Evolutionary conservation across 768 basidiomycete species (phyloP).

Genomic region (Sutorius australiensis): DNA sequence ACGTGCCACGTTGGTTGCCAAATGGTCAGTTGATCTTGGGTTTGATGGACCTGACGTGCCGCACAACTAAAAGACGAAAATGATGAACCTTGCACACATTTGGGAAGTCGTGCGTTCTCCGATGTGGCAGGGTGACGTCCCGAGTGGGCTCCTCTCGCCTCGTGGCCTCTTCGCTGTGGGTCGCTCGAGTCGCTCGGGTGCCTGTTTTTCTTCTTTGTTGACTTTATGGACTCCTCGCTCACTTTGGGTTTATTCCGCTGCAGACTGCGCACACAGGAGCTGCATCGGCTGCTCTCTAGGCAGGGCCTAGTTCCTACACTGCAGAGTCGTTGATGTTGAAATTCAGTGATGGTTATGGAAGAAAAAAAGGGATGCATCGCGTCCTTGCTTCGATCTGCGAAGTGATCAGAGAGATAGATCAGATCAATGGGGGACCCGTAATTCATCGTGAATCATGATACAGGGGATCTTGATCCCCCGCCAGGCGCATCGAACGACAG

Average conservation of each 20-base stretch:
- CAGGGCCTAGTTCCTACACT: not conserved
- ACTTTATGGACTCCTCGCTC: not conserved
- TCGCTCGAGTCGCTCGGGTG: not conserved
- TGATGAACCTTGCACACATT: constrained; percentile 14
- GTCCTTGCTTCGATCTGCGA: constrained; percentile 25
- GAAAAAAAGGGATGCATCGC: constrained; percentile 8
- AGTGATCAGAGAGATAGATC: constrained; percentile 17
- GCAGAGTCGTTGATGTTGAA: constrained; percentile 10
- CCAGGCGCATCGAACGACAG: not conserved
- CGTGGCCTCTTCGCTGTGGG: constrained; percentile 8
- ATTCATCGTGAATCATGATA: not conserved
- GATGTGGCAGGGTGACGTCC: constrained; percentile 3
- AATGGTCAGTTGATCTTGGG: constrained; percentile 4
- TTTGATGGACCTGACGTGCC: constrained; percentile 7
- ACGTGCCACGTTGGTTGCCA: constrained; percentile 12
- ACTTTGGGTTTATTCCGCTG: not conserved
- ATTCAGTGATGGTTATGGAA: constrained; percentile 29
- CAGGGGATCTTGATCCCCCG: constrained; percentile 6
- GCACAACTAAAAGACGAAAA: constrained; percentile 8
- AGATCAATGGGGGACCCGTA: constrained; percentile 16
- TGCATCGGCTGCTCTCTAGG: not conserved
- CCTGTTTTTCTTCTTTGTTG: not conserved
- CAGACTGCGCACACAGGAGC: not conserved
- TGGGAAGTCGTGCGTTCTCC: constrained; percentile 4
- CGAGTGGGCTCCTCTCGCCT: constrained; percentile 5